Evolutionary conservation across 306 rosid genomes (phyloP).

Genomic region (Trifolium pratense): DNA sequence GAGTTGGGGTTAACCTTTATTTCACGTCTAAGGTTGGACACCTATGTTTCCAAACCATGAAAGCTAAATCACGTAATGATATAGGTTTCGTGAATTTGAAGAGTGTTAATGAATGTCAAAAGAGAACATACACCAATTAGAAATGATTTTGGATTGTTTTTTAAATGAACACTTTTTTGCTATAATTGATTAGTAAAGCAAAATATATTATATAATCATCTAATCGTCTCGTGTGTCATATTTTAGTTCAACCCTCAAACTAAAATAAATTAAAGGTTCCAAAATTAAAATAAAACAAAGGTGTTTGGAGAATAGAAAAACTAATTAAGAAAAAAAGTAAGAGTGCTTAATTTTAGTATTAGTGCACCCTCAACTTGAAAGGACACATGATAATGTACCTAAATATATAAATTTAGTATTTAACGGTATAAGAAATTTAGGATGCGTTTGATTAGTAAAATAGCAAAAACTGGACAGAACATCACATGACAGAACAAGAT

Average conservation of each 20-base stretch:
- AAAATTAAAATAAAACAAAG: not conserved
- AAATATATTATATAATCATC: conserved; percentile 8
- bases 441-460: too few species aligned
- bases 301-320: not conserved
- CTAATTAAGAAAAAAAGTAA: too few species aligned
- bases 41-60: conserved; percentile 38
- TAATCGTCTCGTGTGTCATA: conserved; percentile 28
- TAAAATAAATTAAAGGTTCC: conserved; percentile 1
- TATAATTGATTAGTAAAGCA: conserved; percentile 36
- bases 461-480: too few species aligned
- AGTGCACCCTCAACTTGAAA: too few species aligned
- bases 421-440: too few species aligned
- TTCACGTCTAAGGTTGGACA: conserved; percentile 43
- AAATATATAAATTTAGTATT: too few species aligned
- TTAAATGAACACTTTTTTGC: conserved; percentile 38
- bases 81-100: conserved; percentile 21
- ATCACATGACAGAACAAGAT: too few species aligned
- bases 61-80: conserved; percentile 37
- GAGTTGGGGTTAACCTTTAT: conserved; percentile 40
- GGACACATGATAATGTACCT: too few species aligned
- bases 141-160: conserved; percentile 43
- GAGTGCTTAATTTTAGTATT: too few species aligned
- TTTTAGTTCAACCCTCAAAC: conserved; percentile 22
- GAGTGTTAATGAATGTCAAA: conserved; percentile 44
- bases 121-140: conserved; percentile 30